A percentile compares a stretch with the other conserved stretches of the same genome.
These are phyloP conservation scores for Colletotrichum caudatum DNA, from an alignment of 2,329 filamentous ascomycete genomes.

Conservation along the genomic window DNA sequence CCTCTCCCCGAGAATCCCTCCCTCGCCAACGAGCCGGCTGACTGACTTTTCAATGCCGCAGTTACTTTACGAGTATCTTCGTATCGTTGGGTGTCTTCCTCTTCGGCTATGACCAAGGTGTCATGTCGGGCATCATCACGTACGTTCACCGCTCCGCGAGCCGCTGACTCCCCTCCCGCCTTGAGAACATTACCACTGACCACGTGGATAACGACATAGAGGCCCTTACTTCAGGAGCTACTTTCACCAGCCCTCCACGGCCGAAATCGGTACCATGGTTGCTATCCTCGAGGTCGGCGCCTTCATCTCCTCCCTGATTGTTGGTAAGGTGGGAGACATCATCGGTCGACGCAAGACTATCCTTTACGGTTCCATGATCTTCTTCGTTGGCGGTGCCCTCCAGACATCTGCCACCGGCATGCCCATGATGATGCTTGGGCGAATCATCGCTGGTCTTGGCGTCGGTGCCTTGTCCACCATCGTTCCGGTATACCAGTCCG, in stretches of 20 bases:
- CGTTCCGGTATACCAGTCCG: conserved; percentile 92
- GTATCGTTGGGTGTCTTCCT: conserved; percentile 89
- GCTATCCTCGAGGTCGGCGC: conserved; percentile 96
- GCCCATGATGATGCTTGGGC: conserved; percentile 88
- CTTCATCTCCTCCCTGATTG: conserved; percentile 86
- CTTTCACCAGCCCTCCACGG: conserved; percentile 87
- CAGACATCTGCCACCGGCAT: conserved; percentile 87
- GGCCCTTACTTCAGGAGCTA: conserved; percentile 91
- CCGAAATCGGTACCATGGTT: conserved; percentile 96
- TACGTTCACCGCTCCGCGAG: conserved; percentile 54
- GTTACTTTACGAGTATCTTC: conserved; percentile 95
- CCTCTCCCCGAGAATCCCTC: conserved; percentile 24
- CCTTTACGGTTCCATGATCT: conserved; percentile 91
- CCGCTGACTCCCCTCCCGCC: neutral
- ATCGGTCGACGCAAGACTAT: conserved; percentile 92
- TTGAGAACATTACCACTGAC: conserved; percentile 20
- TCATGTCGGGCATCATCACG: conserved; percentile 83
- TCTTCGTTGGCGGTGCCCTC: conserved; percentile 84
- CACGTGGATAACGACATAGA: conserved; percentile 58
- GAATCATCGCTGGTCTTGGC: conserved; percentile 86
- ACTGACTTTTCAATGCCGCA: conserved; percentile 53
- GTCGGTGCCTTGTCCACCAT: conserved; percentile 93
- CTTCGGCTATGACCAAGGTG: conserved; percentile 90
- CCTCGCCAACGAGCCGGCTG: conserved; percentile 5
- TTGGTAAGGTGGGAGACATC: conserved; percentile 90